Percentiles rank a stretch among this genome's conserved stretches.
Evolutionary conservation across 495 filamentous ascomycete genomes (phyloP).

Genomic region (Endocarpon pusillum): DNA sequence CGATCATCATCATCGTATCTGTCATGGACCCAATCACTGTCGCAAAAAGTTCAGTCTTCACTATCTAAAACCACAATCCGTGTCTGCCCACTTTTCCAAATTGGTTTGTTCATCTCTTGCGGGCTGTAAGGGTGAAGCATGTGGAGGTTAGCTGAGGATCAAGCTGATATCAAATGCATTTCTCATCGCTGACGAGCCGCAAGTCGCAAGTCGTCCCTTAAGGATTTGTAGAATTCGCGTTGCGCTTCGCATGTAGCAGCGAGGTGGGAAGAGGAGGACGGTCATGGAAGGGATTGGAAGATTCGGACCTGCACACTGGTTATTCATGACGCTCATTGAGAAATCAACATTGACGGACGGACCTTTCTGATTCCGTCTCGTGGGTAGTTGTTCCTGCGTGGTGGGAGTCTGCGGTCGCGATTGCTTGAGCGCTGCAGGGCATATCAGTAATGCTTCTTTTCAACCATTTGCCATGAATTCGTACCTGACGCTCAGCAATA

Average conservation of each 20-base stretch:
- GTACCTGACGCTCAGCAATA: slow-evolving; percentile 64
- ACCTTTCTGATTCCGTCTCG: slow-evolving; percentile 78
- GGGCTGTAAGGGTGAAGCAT: slow-evolving; percentile 35
- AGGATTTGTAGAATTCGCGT: slow-evolving; percentile 1
- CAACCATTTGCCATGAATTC: slow-evolving; percentile 5
- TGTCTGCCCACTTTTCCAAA: slow-evolving; percentile 32
- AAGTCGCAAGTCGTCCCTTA: no score
- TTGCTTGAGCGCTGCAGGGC: slow-evolving; percentile 20
- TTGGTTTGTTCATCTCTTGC: slow-evolving; percentile 35
- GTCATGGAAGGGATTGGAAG: slow-evolving; percentile 16
- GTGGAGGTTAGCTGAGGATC: slow-evolving; percentile 40
- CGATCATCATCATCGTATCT: slow-evolving; percentile 49
- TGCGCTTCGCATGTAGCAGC: neutral
- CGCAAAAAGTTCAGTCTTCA: slow-evolving; percentile 7
- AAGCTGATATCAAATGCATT: no score
- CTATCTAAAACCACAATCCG: slow-evolving; percentile 3
- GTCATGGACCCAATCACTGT: slow-evolving; percentile 83
- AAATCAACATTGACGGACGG: slow-evolving; percentile 6
- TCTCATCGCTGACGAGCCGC: no score
- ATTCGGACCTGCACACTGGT: slow-evolving; percentile 6
- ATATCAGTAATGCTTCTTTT: neutral
- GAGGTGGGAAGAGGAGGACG: slow-evolving; percentile 5
- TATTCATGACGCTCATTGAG: neutral
- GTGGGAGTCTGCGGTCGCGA: slow-evolving; percentile 35
- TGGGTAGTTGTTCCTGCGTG: slow-evolving; percentile 38